Conservation (phyloP, 1,284 basidiomycete genomes). For the Puccinia triticina region DNA sequence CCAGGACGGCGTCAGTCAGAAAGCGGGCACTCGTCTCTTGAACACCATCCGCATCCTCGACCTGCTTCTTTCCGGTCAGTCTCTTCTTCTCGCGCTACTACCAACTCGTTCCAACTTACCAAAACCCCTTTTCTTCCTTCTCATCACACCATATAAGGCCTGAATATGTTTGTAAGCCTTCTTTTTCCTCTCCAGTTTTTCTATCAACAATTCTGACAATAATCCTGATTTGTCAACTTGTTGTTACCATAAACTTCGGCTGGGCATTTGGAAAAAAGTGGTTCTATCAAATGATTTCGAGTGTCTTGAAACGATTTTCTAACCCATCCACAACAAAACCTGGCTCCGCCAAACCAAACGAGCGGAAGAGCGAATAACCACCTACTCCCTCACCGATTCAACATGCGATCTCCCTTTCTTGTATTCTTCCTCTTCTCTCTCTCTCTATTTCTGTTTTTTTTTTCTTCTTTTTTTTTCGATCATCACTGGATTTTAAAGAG, state of each 20-base stretch:
- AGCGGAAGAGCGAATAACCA: conserved; percentile 8
- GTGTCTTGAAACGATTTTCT: conserved; percentile 34
- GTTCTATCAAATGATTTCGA: conserved; percentile 52
- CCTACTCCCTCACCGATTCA: background rate
- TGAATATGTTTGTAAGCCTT: conserved; percentile 50
- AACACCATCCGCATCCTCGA: conserved; percentile 45
- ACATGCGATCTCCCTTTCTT: background rate
- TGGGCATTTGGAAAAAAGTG: conserved; percentile 22
- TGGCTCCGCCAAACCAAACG: background rate
- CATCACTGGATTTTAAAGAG: background rate
- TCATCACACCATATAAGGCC: background rate
- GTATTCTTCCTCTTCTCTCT: conserved; percentile 9
- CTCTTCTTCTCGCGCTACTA: background rate
- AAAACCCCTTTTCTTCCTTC: background rate
- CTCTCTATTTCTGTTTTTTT: background rate
- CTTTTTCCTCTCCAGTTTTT: background rate
- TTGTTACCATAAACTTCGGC: background rate
- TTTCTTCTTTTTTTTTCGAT: too few relatives aligned
- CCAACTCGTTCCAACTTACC: background rate
- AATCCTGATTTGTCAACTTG: background rate
- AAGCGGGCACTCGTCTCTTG: conserved; percentile 31
- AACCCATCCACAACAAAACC: background rate
- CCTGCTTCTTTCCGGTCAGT: conserved; percentile 40
- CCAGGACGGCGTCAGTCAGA: conserved; percentile 29
- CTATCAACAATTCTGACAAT: background rate